A percentile compares a stretch with the other conserved stretches of the same genome.
These are phyloP conservation scores for Chrysoporthe puriensis DNA, from an alignment of 2,329 filamentous ascomycete species.

Conservation along the genomic window DNA sequence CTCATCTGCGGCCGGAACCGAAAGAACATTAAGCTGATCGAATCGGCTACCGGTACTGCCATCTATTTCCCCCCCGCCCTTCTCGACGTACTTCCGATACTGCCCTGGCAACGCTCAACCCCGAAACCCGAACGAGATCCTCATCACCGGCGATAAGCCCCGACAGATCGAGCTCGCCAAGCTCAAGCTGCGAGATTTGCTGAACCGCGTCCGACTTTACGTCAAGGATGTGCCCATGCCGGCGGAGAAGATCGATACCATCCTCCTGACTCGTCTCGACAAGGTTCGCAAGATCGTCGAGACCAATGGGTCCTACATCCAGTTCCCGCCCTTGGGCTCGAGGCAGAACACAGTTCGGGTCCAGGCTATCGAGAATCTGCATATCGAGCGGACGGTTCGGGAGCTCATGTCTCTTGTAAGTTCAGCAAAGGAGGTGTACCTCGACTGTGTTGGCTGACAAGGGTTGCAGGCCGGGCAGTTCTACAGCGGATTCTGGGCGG, in stretches of 20 bases:
- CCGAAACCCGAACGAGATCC: conserved; percentile 86
- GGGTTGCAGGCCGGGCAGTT: conserved; percentile 81
- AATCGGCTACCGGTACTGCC: conserved; percentile 91
- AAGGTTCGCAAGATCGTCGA: conserved; percentile 99
- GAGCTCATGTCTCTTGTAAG: conserved; percentile 93
- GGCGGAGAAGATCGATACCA: conserved; percentile 91
- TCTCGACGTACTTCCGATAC: conserved; percentile 90
- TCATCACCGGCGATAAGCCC: conserved; percentile 87
- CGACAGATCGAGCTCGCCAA: conserved; percentile 88
- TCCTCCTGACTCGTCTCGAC: conserved; percentile 86
- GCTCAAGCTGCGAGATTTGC: conserved; percentile 85
- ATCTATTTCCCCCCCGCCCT: conserved; percentile 98
- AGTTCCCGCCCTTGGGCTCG: conserved; percentile 86
- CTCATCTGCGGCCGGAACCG: conserved; percentile 90
- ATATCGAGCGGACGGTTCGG: conserved; percentile 91
- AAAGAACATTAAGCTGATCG: conserved; percentile 97
- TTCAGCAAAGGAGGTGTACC: conserved; percentile 32
- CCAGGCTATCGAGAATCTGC: conserved; percentile 89
- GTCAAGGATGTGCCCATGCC: conserved; percentile 93
- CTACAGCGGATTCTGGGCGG: conserved; percentile 96
- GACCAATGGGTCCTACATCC: conserved; percentile 90
- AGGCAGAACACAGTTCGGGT: conserved; percentile 85
- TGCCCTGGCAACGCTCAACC: conserved; percentile 79
- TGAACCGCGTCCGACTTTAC: conserved; percentile 78
- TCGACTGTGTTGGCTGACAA: conserved; percentile 33